Base-by-base conservation (phyloP, 345 rosid genomes). In the Lepidium didymum region DNA sequence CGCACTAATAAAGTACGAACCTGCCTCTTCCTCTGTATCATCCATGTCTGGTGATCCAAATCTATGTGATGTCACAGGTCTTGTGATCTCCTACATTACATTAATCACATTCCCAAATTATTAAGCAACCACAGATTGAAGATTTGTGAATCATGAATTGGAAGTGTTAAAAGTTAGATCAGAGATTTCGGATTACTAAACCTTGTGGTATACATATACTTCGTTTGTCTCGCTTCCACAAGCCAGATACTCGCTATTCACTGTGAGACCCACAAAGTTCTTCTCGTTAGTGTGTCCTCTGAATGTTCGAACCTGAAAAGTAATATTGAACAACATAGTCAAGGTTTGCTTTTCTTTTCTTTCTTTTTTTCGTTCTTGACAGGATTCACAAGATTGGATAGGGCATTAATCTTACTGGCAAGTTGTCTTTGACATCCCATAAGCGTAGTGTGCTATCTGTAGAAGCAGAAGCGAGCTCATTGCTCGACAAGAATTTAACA, bases 211-310 rank as follows among this genome's bases (percentile, higher is more conserved):
- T 74, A 89, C 96, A 54, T 79, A 89, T 42, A 91, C 99, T 79
- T 94, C 99, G 62, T 91, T 94, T 60, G 91, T 83, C 81, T 94
- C 99, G 31, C 99, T 94, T 64, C 99, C 99, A 8, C 99, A 94
- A 2, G 96, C 91, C 5, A 94, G 85, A 76, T 83, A 91, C 73
- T 91, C 90, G 2, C 87, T 82, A 62, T 85, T 94, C 53, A 94
- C 96, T 0, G 93, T 81, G 36, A 94, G 89, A 62, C 99, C 99
- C 23, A 91, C 97, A 34, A 91, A 94, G 71, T 94, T 94, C 83
- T 91, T 94, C 83, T 94, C 97, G 52, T 94, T 94, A n/a, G 88
- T 83, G 77, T 94, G 99, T 57, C 97, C 97, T 78, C 76, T 85
- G 47, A 91, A 84, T 10, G 96, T 87, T 4, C 93, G 91, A 47